Percentiles rank a stretch among this genome's conserved stretches.
Conservation (phyloP, 2,329 filamentous ascomycete genomes). For the Scytalidium lignicola region DNA sequence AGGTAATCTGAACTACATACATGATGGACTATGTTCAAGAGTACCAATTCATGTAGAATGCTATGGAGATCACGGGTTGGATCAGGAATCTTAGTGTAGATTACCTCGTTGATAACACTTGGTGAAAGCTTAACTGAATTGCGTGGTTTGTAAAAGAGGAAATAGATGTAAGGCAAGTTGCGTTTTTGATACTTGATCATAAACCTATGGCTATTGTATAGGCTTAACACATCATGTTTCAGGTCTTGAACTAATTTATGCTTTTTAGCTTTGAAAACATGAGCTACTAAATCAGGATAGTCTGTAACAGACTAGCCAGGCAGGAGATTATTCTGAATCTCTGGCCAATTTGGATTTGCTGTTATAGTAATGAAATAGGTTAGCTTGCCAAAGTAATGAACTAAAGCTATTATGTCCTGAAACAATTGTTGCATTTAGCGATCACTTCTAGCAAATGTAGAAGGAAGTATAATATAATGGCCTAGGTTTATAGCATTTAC, state of each 20-base stretch:
- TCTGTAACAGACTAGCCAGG: neutral
- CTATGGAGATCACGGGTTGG: neutral
- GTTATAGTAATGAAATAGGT: neutral
- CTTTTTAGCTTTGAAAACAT: conserved; percentile 1
- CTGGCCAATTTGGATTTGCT: conserved; percentile 1
- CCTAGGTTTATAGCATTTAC: neutral
- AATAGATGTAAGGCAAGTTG: conserved; percentile 1
- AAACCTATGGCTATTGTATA: conserved; percentile 1
- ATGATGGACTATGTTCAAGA: neutral
- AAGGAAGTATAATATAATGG: neutral
- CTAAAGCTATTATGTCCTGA: neutral
- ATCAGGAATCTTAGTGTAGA: conserved; percentile 2
- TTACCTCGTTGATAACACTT: neutral
- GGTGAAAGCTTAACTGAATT: neutral
- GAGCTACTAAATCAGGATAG: conserved; percentile 1
- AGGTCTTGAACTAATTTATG: conserved; percentile 3
- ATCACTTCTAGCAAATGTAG: neutral
- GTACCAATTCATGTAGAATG: neutral
- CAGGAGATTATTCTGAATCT: conserved; percentile 1
- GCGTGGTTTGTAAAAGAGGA: neutral
- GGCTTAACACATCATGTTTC: neutral
- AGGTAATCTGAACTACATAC: neutral
- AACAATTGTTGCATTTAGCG: neutral
- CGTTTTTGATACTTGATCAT: conserved; percentile 7
- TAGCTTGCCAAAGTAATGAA: neutral